Conservation (phyloP, 75 land plant genomes). For the Ceratopteris richardii region DNA sequence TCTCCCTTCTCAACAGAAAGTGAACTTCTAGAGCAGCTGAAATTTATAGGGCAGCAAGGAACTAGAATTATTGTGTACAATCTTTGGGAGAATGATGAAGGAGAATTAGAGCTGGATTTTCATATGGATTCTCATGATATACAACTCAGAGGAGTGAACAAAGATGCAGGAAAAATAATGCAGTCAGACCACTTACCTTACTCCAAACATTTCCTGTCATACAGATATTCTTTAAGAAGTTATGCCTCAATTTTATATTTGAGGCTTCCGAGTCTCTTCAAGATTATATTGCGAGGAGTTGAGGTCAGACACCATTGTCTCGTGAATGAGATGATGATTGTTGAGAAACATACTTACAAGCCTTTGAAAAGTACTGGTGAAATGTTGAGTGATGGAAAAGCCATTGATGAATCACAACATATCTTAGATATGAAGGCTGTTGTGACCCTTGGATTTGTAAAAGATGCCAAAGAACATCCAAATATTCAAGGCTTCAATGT, state of each 20-base stretch:
- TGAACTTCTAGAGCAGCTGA: conserved; percentile 30
- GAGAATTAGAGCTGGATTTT: conserved; percentile 27
- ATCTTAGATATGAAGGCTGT: conserved; percentile 20
- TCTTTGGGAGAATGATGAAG: conserved; percentile 35
- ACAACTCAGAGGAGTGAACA: conserved; percentile 74
- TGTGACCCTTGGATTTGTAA: conserved; percentile 89
- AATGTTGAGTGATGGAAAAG: conserved; percentile 20
- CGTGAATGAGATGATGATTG: conserved; percentile 71
- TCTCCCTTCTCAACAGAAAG: conserved; percentile 30
- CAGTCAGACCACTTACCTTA: conserved; percentile 58
- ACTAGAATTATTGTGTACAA: conserved; percentile 27
- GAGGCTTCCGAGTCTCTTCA: conserved; percentile 51
- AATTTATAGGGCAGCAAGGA: conserved; percentile 7
- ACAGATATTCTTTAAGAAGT: conserved; percentile 16
- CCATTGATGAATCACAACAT: not conserved
- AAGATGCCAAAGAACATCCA: conserved; percentile 80
- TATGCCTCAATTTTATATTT: conserved; percentile 89
- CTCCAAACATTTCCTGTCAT: conserved; percentile 19
- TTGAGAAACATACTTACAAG: conserved; percentile 53
- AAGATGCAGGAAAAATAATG: conserved; percentile 57
- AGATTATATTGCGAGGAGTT: conserved; percentile 70
- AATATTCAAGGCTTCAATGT: conserved; percentile 96
- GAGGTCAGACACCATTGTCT: conserved; percentile 81
- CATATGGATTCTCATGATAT: conserved; percentile 45
- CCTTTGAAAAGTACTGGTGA: conserved; percentile 20